A percentile compares a stretch with the other conserved stretches of the same genome.
Conservation (phyloP, 2,329 filamentous ascomycete species). For the Diplodia corticola region DNA sequence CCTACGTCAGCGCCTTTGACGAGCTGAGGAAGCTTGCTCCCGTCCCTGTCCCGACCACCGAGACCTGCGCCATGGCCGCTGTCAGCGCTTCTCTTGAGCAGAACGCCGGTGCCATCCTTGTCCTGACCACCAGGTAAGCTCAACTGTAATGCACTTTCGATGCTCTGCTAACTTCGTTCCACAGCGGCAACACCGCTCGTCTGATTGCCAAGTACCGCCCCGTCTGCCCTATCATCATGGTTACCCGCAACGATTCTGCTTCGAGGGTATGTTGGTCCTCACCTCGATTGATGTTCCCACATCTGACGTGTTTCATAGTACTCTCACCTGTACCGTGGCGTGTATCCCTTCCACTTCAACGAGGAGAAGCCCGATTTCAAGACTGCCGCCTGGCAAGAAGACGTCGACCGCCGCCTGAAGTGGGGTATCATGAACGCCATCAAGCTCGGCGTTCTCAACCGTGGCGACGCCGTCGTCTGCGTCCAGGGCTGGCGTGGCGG, state of each 20-base stretch:
- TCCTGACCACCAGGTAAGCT: conserved; percentile 79
- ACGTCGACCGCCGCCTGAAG: conserved; percentile 95
- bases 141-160: background rate
- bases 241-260: conserved; percentile 81
- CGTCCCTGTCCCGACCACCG: conserved; percentile 81
- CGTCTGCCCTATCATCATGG: conserved; percentile 99
- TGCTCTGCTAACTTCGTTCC: conserved; percentile 27
- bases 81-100: conserved; percentile 94
- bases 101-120: conserved; percentile 93
- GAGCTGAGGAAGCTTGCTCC: conserved; percentile 83
- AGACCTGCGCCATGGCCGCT: conserved; percentile 96
- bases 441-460: conserved; percentile 72
- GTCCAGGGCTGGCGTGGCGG: conserved; percentile 91
- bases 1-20: conserved; percentile 95
- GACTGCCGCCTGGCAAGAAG: conserved; percentile 95
- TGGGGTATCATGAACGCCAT: conserved; percentile 91
- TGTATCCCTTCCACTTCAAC: conserved; percentile 95
- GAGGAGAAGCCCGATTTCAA: conserved; percentile 94
- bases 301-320: conserved; percentile 52
- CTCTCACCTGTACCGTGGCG: conserved; percentile 92
- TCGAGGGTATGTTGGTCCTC: conserved; percentile 60
- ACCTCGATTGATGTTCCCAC: background rate
- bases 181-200: conserved; percentile 84
- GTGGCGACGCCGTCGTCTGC: conserved; percentile 75
- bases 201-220: conserved; percentile 98